Percentiles rank a stretch among this genome's conserved stretches.
Evolutionary conservation across 257 asterid genomes (phyloP).

Genomic region (Capsicum baccatum): DNA sequence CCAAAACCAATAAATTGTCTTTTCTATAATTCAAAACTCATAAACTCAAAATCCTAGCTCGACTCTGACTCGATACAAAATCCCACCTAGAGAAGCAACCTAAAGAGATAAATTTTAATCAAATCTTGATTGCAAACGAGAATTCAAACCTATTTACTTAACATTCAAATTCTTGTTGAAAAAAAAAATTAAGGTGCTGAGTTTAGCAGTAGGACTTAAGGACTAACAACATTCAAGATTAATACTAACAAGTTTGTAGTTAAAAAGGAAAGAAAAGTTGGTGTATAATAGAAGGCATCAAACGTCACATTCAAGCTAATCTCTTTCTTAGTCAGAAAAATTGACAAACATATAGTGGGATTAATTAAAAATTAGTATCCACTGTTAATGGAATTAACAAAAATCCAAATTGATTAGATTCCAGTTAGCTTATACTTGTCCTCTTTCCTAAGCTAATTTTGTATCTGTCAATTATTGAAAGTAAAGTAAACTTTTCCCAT

Average conservation of each 20-base stretch:
- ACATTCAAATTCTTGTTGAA: background rate
- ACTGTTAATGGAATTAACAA: slow-evolving; percentile 9
- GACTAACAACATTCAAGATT: slow-evolving; percentile 33
- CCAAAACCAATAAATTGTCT: background rate
- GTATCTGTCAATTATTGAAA: background rate
- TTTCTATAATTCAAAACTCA: background rate
- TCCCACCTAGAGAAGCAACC: background rate
- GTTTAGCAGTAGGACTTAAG: slow-evolving; percentile 22
- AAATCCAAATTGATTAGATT: slow-evolving; percentile 35
- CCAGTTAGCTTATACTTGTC: slow-evolving; percentile 37
- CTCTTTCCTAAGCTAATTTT: background rate
- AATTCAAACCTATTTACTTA: background rate
- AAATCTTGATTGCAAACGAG: background rate
- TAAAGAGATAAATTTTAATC: background rate
- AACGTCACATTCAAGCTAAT: slow-evolving; percentile 46
- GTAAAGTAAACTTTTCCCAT: background rate
- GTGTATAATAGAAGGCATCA: slow-evolving; percentile 23
- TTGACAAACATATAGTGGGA: slow-evolving; percentile 34
- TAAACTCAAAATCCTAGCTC: background rate
- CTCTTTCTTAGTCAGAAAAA: slow-evolving; percentile 31
- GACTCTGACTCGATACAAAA: background rate
- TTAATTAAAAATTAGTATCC: slow-evolving; percentile 24
- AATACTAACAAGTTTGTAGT: background rate
- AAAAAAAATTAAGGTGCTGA: background rate
- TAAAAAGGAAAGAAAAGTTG: background rate